These are phyloP conservation scores for Hyaloperonospora arabidopsidis DNA, from an alignment of 352 stramenopile species.

Conservation along the genomic window DNA sequence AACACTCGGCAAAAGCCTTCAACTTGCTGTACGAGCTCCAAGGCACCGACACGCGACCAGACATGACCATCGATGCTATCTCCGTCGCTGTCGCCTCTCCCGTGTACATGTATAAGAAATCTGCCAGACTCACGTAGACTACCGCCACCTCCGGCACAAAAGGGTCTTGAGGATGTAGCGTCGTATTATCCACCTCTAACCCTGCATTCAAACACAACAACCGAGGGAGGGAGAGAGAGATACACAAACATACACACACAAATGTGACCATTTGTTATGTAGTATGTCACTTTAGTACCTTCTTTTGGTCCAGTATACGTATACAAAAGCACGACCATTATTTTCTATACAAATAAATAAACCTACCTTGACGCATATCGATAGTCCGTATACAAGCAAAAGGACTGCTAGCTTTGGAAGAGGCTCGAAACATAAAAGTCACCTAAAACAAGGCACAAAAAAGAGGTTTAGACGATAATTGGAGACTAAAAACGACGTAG, in stretches of 20 bases:
- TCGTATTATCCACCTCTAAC: constrained; percentile 44
- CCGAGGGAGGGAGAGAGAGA: background rate
- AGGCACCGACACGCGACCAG: constrained; percentile 71
- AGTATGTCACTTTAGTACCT: too few relatives aligned
- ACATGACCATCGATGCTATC: constrained; percentile 82
- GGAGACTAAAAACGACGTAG: background rate
- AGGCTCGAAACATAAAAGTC: constrained; percentile 70
- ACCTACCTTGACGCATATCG: constrained; percentile 59
- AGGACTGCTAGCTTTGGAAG: constrained; percentile 29
- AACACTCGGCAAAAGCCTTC: constrained; percentile 79
- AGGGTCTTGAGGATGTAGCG: constrained; percentile 40
- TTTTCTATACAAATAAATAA: too few relatives aligned
- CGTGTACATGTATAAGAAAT: constrained; percentile 86
- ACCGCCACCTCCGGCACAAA: constrained; percentile 58
- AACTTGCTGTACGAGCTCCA: constrained; percentile 78
- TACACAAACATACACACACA: background rate
- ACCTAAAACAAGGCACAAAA: constrained; percentile 34
- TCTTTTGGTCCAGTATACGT: too few relatives aligned
- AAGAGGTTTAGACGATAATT: constrained; percentile 1
- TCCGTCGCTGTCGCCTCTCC: constrained; percentile 64
- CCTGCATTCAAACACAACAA: constrained; percentile 17
- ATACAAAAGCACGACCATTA: too few relatives aligned
- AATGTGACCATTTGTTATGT: too few relatives aligned
- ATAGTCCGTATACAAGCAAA: constrained; percentile 69
- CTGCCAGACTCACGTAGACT: constrained; percentile 63